phyloP scores from a whole-genome alignment of 208 protist species.

The Wallacemonas rigidus region DNA sequence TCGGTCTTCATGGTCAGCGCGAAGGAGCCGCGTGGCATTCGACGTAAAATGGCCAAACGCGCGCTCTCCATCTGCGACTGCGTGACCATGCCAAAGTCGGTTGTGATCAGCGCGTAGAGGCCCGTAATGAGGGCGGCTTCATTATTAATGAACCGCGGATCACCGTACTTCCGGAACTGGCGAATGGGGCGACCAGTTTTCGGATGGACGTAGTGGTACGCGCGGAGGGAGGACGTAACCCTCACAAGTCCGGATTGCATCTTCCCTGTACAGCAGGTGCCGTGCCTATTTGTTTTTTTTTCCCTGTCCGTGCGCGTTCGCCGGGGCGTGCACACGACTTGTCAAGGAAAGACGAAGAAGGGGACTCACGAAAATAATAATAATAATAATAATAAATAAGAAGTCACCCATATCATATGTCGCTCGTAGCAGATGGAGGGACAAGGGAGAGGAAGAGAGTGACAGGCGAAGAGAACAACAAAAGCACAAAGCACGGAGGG shows the following conservation, averaged over 20 bases:
- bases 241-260: constrained; percentile 40
- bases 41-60: constrained; percentile 83
- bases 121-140: constrained; percentile 83
- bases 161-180: constrained; percentile 84
- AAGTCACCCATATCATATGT: no score
- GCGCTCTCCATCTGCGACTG: constrained; percentile 90
- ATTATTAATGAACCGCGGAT: constrained; percentile 92
- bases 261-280: no score
- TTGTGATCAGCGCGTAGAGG: constrained; percentile 84
- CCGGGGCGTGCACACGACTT: no score
- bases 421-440: no score
- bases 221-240: constrained; percentile 36
- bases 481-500: constrained; percentile 15
- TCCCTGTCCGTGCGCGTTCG: no score
- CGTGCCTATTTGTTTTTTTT: no score
- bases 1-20: constrained; percentile 89
- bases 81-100: constrained; percentile 91
- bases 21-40: constrained; percentile 83
- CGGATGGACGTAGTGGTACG: constrained; percentile 91
- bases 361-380: no score
- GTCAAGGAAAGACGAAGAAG: no score
- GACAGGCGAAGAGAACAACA: constrained; percentile 2
- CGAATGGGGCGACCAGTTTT: constrained; percentile 82
- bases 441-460: no score
- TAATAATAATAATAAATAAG: no score